A percentile compares a stretch with the other conserved stretches of the same genome.
Conservation (phyloP, 2,329 filamentous ascomycete genomes). For the Ilyonectria mors-panacis region DNA sequence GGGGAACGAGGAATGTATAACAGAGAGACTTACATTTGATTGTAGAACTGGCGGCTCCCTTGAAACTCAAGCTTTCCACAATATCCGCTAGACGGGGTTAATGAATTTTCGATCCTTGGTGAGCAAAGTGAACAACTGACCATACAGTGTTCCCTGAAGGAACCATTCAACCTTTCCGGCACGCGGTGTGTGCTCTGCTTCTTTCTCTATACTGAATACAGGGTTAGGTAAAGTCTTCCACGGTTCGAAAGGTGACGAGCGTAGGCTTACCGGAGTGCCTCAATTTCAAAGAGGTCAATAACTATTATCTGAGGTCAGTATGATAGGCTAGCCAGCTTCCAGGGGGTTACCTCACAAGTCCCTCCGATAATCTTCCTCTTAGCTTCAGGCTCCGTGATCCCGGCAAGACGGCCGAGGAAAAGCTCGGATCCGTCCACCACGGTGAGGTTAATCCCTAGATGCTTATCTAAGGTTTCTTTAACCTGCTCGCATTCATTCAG, state of each 20-base stretch:
- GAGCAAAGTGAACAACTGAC: slow-evolving; percentile 54
- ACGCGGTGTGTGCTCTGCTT: slow-evolving; percentile 74
- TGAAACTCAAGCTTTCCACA: slow-evolving; percentile 58
- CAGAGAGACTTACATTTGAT: slow-evolving; percentile 57
- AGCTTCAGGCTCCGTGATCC: slow-evolving; percentile 83
- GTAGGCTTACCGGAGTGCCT: slow-evolving; percentile 64
- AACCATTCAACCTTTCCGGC: slow-evolving; percentile 89
- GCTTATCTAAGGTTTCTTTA: slow-evolving; percentile 81
- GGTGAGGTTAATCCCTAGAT: slow-evolving; percentile 92
- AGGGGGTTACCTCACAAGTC: slow-evolving; percentile 59
- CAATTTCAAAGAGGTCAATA: slow-evolving; percentile 81
- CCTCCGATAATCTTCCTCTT: slow-evolving; percentile 94
- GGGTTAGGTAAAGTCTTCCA: slow-evolving; percentile 27
- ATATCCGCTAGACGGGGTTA: slow-evolving; percentile 28
- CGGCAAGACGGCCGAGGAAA: slow-evolving; percentile 84
- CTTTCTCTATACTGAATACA: slow-evolving; percentile 72
- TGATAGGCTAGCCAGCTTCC: slow-evolving; percentile 3
- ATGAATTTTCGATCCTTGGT: slow-evolving; percentile 1
- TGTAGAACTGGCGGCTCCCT: slow-evolving; percentile 61
- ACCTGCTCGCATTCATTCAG: slow-evolving; percentile 88
- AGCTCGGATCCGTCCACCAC: slow-evolving; percentile 84
- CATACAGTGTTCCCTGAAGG: slow-evolving; percentile 88
- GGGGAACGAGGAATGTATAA: slow-evolving; percentile 17
- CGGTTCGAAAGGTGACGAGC: slow-evolving; percentile 14
- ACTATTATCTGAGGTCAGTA: slow-evolving; percentile 35